Evolutionary conservation across 306 rosid genomes (phyloP).

Genomic region (Quercus cerris): DNA sequence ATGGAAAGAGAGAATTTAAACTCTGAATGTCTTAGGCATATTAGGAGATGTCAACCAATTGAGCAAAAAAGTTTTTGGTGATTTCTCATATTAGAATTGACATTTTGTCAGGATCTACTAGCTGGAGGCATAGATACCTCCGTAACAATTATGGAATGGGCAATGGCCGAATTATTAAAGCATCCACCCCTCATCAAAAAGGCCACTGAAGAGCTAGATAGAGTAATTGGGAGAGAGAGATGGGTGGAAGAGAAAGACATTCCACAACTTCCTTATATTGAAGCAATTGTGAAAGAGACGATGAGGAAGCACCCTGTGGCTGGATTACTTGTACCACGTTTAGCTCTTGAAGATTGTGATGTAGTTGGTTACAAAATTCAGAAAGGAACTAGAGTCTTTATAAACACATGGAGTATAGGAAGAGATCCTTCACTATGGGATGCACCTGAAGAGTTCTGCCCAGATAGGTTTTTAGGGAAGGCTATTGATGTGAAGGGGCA

Average conservation of each 20-base stretch:
- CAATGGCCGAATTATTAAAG: slow-evolving; percentile 37
- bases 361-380: slow-evolving; percentile 21
- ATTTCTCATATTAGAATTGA: no score
- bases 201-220: slow-evolving; percentile 32
- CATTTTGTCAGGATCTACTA: slow-evolving; percentile 24
- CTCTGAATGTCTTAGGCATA: no score
- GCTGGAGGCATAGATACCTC: slow-evolving; percentile 37
- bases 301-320: slow-evolving; percentile 31
- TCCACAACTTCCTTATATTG: slow-evolving; percentile 25
- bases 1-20: rapidly evolving
- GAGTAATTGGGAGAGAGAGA: slow-evolving; percentile 29
- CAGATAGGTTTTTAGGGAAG: slow-evolving; percentile 30
- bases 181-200: slow-evolving; percentile 30
- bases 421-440: slow-evolving; percentile 32
- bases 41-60: no score
- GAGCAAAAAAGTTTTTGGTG: no score
- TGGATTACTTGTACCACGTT: slow-evolving; percentile 25
- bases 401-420: slow-evolving; percentile 40
- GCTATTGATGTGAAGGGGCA: slow-evolving; percentile 33
- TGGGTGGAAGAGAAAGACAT: slow-evolving; percentile 44
- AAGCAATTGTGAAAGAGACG: slow-evolving; percentile 36
- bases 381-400: slow-evolving; percentile 16
- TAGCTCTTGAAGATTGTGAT: slow-evolving; percentile 30
- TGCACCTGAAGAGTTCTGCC: slow-evolving; percentile 21
- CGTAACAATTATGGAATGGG: slow-evolving; percentile 32